Percentiles rank a stretch among this genome's conserved stretches.
These are phyloP conservation scores for Tetrapisispora nanseiensis DNA, from an alignment of 805 yeast genomes.

Conservation along the genomic window DNA sequence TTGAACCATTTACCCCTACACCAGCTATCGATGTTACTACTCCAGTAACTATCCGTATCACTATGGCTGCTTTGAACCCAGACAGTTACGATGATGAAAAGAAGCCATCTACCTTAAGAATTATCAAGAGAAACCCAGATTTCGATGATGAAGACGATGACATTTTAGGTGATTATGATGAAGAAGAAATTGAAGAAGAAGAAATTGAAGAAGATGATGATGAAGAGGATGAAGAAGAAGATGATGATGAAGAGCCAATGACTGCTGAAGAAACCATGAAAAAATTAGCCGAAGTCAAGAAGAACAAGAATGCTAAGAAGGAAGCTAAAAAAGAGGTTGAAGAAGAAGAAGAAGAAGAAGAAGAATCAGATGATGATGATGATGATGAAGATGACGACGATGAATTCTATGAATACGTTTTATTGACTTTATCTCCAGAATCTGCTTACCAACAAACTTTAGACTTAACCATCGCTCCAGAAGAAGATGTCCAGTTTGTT, in stretches of 20 bases:
- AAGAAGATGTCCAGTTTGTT: constrained; percentile 87
- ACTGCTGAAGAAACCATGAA: constrained; percentile 27
- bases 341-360: constrained; percentile 40
- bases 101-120: constrained; percentile 82
- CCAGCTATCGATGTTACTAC: constrained; percentile 79
- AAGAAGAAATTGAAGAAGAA: constrained; percentile 36
- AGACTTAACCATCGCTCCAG: constrained; percentile 84
- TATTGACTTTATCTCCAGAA: constrained; percentile 86
- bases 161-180: constrained; percentile 37
- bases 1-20: constrained; percentile 78
- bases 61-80: constrained; percentile 94
- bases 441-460: constrained; percentile 79
- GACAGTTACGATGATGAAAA: constrained; percentile 65
- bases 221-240: constrained; percentile 28
- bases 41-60: constrained; percentile 83
- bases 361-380: constrained; percentile 44
- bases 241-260: constrained; percentile 38
- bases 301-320: constrained; percentile 41
- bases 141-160: constrained; percentile 38
- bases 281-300: constrained; percentile 38
- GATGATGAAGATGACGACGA: constrained; percentile 58
- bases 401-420: constrained; percentile 71
- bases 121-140: constrained; percentile 60
- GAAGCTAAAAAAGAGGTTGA: constrained; percentile 38
- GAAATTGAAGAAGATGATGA: constrained; percentile 37